Base-by-base conservation (phyloP, 1,139 yeast species). In the Yamadazyma aaseri region DNA sequence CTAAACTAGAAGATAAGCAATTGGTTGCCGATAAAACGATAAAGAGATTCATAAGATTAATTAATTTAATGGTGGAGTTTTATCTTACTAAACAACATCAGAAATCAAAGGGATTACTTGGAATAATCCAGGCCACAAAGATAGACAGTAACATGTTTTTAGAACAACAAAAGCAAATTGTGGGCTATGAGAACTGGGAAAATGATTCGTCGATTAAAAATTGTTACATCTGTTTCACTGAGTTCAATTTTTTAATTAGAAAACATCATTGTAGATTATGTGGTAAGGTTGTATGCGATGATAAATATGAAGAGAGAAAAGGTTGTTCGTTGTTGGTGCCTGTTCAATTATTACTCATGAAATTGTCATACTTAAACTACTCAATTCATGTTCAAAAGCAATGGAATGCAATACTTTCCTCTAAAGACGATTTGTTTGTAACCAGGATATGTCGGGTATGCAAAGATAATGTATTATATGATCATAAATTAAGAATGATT, bases 231-330 rank as follows among this genome's bases (percentile, higher is more conserved):
- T 92, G 98, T 49, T 56, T 64, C 15, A 63, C 69, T 9, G 50
- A 54, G 23, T 92, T 87, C 55, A 70, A 70, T 18, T 60, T 84
- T 31, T 55, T 82, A 5, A 53, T 77, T 14, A 66, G 96, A 37
- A 87, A 86, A 47, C 97, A 92, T 53, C 97, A 87, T 53, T 87
- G 96, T 54, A 65, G 96, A 21, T 56, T 86, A 21, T 92, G 97
- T 62, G 97, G 97, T 0, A 54, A 60, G 20, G 75, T 85, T 1
- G 89, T 87, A 0, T 90, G 97, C 60, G 95, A 85, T 25, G 83
- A 81, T 48, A 51, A 72, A 0, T 49, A 45, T 24, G 60, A 60
- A 2, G 55, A 54, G 28, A 45, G 70, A 11, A 47, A 54, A 34
- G 45, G 50, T 7, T 90, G 97, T 55, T 86, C 96, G 0, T 76